Evolutionary conservation across 78 protist genomes (phyloP).

Genomic region (Dictyostelium firmibasis): DNA sequence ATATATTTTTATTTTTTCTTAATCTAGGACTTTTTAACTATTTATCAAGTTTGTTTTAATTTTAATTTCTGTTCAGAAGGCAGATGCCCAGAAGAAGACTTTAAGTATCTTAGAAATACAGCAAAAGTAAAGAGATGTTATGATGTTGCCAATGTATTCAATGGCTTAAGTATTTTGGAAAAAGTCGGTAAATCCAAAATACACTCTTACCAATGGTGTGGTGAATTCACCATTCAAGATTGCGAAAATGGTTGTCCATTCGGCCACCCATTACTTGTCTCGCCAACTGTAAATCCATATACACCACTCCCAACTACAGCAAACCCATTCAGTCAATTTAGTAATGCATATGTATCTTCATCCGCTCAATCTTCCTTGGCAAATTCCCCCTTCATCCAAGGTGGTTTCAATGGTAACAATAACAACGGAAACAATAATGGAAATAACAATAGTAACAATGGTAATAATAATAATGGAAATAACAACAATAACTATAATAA

Average conservation of each 20-base stretch:
- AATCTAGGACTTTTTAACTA: neutral
- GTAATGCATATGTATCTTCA: neutral
- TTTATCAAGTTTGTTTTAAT: neutral
- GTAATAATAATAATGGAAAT: neutral
- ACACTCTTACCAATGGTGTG: neutral
- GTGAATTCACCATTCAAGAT: neutral
- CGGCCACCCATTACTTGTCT: neutral
- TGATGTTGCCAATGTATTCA: conserved; percentile 2
- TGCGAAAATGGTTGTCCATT: neutral
- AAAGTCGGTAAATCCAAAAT: neutral
- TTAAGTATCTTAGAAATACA: neutral
- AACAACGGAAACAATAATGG: neutral
- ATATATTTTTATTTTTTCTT: no score
- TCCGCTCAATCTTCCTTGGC: neutral
- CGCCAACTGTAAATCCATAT: neutral
- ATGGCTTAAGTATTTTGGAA: neutral
- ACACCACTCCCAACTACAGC: neutral
- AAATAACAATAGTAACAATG: neutral
- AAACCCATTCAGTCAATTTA: neutral
- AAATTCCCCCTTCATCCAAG: neutral
- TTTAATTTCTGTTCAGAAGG: conserved; percentile 4
- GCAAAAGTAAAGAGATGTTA: neutral
- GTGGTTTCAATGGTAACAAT: neutral
- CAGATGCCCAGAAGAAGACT: neutral
- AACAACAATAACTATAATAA: no score